Base-by-base conservation (phyloP, 495 filamentous ascomycete genomes). In the Trichoderma asperelloides region DNA sequence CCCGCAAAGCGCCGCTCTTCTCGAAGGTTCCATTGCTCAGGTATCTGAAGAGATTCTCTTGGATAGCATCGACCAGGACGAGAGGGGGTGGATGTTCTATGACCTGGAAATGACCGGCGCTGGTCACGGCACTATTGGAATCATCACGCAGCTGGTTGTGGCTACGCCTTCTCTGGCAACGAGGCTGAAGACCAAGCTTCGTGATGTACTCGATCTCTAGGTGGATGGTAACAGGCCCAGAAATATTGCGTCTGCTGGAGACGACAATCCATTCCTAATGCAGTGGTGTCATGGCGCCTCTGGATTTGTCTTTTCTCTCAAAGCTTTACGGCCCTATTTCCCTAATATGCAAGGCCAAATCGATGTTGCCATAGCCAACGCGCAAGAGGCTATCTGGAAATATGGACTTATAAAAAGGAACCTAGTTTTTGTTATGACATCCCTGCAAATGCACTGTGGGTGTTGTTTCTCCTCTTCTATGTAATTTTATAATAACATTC, bases 241-340 rank as follows among this genome's bases (percentile, higher is more conserved):
- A 13, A 33, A n/a, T 40, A 68, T 65, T 18, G 69, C 16, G 16
- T 64, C 65, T 2, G 70, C 73, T 33, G 62, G 51, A 8, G 70
- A 70, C 37, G 43, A 45, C 4, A 71, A 74, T 18, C 79, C 77
- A 33, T 74, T 73, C 0, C 77, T 88, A 2, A 86, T 89, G 3
- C 87, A 89, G 74, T 84, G 88, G 71, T 89, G 87, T 71, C 87
- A 89, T 70, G 87, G 87, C 16, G 87, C 84, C 1, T 85, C 87
- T 0, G 87, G 87, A 0, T 80, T 88, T n/a, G 72, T 86, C 0
- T 25, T 82, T 4, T 85, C 85, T 21, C 78, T 89, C 23, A 16
- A 77, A 1, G 76, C 80, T 7, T 76, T 89, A 65, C 68, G 76
- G 33, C 70, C 77, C 27, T 73, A 78, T 68, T 88, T 87, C 68